Base-by-base conservation (phyloP, 441 rosid species). In the Gossypium gossypioides region DNA sequence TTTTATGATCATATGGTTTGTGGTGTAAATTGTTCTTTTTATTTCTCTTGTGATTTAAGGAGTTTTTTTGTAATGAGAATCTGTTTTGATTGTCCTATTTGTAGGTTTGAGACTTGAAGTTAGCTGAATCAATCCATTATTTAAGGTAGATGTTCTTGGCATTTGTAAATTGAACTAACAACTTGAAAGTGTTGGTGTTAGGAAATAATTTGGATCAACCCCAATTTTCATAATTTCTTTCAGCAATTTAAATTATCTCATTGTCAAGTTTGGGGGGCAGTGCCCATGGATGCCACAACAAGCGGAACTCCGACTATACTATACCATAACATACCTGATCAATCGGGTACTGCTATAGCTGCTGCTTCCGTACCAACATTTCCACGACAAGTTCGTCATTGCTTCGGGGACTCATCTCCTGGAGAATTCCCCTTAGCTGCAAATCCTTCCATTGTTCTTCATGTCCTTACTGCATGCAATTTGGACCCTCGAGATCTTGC, bases 401-500 rank as follows among this genome's bases (percentile, higher is more conserved):
- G 96, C 78, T 87, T 80, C 18, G 96, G 98, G 81, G 89, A 92
- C 73, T 83, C 91, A 9, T 73, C 77, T 42, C 97, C 98, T 21
- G 99, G 98, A 79, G 98, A 92, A 70, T 95, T 95, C 76, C 99
- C 99, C 12, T 82, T 95, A 77, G 95, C 99, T 76, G 89, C 96
- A 15, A 92, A 72, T 68, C 99, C 99, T 32, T 92, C 97, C 63
- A 87, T 95, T 74, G 90, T 92, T 21, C 98, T 95, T 68, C 93
- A 95, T 81, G 92, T 95, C 75, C 96, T 95, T 21, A 92, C 99
- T 0, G 79, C 93, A 6, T 89, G 95, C 76, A 87, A 79, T 78
- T 88, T 95, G 81, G 93, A 85, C 73, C 96, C 99, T 56, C 93
- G 86, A 63, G 99, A 95, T 78, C 98, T 95, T 59, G 99, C 96